Evolutionary conservation across 2,329 filamentous ascomycete species (phyloP).

Genomic region (Diaporthe citrichinensis): DNA sequence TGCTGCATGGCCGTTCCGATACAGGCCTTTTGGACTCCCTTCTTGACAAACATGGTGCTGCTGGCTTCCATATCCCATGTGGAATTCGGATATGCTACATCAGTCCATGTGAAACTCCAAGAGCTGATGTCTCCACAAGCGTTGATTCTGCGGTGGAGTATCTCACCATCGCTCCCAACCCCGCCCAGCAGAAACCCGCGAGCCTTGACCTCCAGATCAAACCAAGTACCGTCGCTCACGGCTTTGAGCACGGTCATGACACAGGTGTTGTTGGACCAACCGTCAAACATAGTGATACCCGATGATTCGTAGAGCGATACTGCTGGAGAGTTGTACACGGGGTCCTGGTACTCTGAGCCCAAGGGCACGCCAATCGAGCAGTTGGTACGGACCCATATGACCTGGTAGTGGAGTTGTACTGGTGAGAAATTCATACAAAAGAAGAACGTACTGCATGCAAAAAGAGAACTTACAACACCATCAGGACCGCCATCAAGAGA

Average conservation of each 20-base stretch:
- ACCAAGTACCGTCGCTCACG: background rate
- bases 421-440: background rate
- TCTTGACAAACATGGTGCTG: background rate
- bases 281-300: background rate
- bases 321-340: conserved; percentile 1
- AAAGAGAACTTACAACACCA: background rate
- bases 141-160: background rate
- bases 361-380: background rate
- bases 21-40: background rate
- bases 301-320: background rate
- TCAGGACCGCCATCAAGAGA: background rate
- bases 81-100: background rate
- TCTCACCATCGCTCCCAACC: background rate
- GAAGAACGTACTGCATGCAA: too few relatives aligned
- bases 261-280: conserved; percentile 1
- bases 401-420: background rate
- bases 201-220: background rate
- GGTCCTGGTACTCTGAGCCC: background rate
- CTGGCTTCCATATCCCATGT: background rate
- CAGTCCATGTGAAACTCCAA: conserved; percentile 10
- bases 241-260: background rate
- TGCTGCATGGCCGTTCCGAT: background rate
- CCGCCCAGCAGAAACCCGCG: background rate
- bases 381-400: background rate
- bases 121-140: background rate